phyloP scores from a whole-genome alignment of 306 rosid species.

The Quercus berberidifolia region DNA sequence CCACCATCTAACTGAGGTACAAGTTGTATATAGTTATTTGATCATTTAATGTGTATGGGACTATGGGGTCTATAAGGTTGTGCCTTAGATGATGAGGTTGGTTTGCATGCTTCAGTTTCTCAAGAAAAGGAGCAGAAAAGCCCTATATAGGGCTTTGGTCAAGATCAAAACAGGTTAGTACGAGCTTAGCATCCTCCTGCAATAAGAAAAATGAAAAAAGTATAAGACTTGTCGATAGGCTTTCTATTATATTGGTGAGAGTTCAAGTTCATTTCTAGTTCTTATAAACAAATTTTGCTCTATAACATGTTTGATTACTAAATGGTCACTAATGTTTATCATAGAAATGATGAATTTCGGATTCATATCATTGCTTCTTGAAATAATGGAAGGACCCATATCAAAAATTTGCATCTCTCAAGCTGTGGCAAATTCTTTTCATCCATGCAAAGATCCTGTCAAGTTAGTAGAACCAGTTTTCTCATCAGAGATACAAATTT shows the following conservation, averaged over 20 bases:
- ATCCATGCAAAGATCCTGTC: constrained; percentile 41
- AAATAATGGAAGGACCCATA: constrained; percentile 44
- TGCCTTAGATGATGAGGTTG: background rate
- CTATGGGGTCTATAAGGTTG: background rate
- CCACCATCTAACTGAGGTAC: constrained; percentile 46
- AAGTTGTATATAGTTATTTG: background rate
- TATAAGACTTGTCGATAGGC: background rate
- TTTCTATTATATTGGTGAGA: background rate
- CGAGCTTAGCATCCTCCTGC: background rate
- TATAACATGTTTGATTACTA: background rate
- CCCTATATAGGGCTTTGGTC: constrained; percentile 43
- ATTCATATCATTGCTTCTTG: constrained; percentile 51
- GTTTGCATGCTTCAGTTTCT: constrained; percentile 35
- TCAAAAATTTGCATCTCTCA: constrained; percentile 54
- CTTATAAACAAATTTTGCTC: background rate
- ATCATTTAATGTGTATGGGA: background rate
- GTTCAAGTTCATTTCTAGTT: background rate
- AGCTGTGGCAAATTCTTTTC: constrained; percentile 35
- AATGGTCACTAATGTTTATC: background rate
- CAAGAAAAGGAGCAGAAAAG: constrained; percentile 36
- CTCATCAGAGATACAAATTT: constrained; percentile 8
- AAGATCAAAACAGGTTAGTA: constrained; percentile 54
- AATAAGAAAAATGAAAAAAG: too few species aligned
- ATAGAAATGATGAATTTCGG: constrained; percentile 63
- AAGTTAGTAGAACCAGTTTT: constrained; percentile 10